Evolutionary conservation across 495 filamentous ascomycete genomes (phyloP).

Genomic region (Podospora bellae-mahoneyi): DNA sequence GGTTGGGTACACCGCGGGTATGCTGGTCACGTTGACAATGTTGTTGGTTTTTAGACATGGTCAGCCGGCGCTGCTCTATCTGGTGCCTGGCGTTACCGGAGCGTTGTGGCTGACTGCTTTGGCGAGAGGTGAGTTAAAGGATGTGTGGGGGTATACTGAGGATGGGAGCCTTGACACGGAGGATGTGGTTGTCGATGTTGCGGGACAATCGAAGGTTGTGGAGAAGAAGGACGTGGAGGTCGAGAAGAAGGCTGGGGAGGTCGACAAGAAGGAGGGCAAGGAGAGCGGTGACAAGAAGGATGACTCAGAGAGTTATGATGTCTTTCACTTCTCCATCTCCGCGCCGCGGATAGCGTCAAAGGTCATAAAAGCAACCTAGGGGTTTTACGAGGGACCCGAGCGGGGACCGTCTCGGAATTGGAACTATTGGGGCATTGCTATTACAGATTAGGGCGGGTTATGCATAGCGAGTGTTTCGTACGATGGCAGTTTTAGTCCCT

Average conservation of each 20-base stretch:
- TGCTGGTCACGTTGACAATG: constrained; percentile 71
- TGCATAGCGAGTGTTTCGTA: neutral
- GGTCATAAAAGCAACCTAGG: neutral
- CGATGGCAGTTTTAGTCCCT: neutral
- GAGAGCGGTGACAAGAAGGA: constrained; percentile 9
- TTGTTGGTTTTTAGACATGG: constrained; percentile 76
- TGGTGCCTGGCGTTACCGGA: constrained; percentile 80
- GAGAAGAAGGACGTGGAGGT: constrained; percentile 13
- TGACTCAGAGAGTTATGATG: constrained; percentile 17
- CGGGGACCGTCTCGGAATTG: neutral
- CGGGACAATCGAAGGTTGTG: constrained; percentile 23
- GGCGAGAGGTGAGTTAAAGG: constrained; percentile 60
- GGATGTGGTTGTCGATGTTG: constrained; percentile 46
- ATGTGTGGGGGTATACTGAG: constrained; percentile 83
- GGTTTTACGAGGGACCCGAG: neutral
- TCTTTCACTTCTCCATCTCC: constrained; percentile 31
- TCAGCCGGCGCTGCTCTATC: constrained; percentile 88
- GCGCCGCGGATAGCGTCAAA: constrained; percentile 13
- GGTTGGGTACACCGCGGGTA: constrained; percentile 73
- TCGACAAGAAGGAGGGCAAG: constrained; percentile 5
- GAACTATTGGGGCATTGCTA: no score
- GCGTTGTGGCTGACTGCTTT: constrained; percentile 78
- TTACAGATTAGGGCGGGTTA: neutral
- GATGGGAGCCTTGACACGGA: constrained; percentile 51
- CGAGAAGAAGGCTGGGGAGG: constrained; percentile 4